phyloP scores from a whole-genome alignment of 768 basidiomycete species.

The Pisolithus tinctorius region DNA sequence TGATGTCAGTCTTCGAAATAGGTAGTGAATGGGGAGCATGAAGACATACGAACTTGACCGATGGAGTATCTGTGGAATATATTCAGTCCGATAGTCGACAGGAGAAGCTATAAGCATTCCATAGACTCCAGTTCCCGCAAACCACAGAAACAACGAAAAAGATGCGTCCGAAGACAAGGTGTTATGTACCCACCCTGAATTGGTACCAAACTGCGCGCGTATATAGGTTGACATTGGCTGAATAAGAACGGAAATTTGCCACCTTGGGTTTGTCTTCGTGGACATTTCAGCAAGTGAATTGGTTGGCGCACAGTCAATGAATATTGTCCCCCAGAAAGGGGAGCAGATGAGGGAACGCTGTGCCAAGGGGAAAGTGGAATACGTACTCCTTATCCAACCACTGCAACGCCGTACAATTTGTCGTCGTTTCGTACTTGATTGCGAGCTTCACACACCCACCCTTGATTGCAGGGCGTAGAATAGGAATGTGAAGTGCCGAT shows the following conservation, averaged over 20 bases:
- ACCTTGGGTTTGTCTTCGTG: constrained; percentile 72
- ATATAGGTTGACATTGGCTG: constrained; percentile 91
- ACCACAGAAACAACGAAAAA: not conserved
- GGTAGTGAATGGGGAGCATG: too few species aligned
- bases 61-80: constrained; percentile 66
- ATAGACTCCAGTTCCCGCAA: too few species aligned
- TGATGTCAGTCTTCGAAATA: not conserved
- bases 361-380: not conserved
- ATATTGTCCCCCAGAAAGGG: not conserved
- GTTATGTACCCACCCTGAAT: constrained; percentile 50
- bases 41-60: constrained; percentile 69
- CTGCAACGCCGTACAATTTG: constrained; percentile 70
- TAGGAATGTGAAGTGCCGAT: constrained; percentile 56
- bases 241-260: constrained; percentile 82
- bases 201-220: constrained; percentile 73
- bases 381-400: constrained; percentile 80
- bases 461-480: constrained; percentile 31
- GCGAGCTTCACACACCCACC: constrained; percentile 41
- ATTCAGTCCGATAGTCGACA: not conserved
- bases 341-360: not conserved
- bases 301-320: not conserved
- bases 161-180: not conserved
- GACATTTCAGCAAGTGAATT: not conserved
- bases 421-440: constrained; percentile 69
- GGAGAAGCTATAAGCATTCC: too few species aligned